These are phyloP conservation scores for Colletotrichum tamarilloi DNA, from an alignment of 2,329 filamentous ascomycete species.

Conservation along the genomic window DNA sequence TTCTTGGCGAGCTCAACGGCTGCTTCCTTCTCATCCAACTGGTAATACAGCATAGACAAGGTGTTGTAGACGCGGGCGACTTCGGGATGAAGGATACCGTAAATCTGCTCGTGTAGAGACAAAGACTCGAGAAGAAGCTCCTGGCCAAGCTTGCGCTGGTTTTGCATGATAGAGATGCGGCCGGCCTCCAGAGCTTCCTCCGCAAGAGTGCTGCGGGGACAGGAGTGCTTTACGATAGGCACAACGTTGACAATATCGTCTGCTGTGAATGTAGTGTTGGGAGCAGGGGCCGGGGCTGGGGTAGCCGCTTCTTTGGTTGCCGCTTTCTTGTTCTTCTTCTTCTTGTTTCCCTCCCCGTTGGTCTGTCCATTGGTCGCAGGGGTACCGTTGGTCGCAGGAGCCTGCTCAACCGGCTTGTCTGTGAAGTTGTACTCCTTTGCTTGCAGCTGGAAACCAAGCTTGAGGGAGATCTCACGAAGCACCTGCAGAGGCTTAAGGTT, in stretches of 20 bases:
- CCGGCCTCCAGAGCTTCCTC: constrained; percentile 97
- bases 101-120: constrained; percentile 97
- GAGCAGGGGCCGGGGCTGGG: constrained; percentile 46
- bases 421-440: constrained; percentile 67
- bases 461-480: constrained; percentile 88
- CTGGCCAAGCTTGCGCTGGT: constrained; percentile 94
- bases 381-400: constrained; percentile 43
- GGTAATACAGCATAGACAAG: constrained; percentile 94
- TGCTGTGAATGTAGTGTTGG: constrained; percentile 70
- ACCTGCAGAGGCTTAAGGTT: constrained; percentile 81
- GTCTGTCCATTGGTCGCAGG: constrained; percentile 52
- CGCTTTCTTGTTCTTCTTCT: constrained; percentile 71
- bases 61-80: constrained; percentile 96
- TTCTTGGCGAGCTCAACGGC: constrained; percentile 96
- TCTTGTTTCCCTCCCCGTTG: constrained; percentile 62
- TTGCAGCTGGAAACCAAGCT: constrained; percentile 89
- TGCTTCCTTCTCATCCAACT: constrained; percentile 96
- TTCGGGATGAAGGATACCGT: constrained; percentile 96
- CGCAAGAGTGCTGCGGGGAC: constrained; percentile 88
- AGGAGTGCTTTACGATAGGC: constrained; percentile 94
- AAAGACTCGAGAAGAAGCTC: constrained; percentile 96
- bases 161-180: constrained; percentile 93
- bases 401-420: constrained; percentile 42
- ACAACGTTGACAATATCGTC: constrained; percentile 94
- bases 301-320: constrained; percentile 63